Evolutionary conservation across 352 stramenopile species (phyloP).

Genomic region (Aphanomyces cochlioides): DNA sequence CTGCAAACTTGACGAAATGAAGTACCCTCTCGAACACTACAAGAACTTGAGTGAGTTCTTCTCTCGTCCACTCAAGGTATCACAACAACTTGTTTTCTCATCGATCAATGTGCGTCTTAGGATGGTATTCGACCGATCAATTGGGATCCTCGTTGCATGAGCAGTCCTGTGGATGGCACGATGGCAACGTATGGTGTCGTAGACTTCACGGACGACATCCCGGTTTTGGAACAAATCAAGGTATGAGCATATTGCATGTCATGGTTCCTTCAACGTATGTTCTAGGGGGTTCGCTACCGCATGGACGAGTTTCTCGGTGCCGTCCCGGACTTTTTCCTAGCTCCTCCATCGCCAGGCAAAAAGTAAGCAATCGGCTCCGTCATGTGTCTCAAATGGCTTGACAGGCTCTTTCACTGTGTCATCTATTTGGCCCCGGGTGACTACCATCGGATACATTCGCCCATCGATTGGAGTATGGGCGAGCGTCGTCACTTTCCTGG

Average conservation of each 20-base stretch:
- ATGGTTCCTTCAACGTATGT: background rate
- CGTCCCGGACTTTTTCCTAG: conserved; percentile 55
- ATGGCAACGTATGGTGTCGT: conserved; percentile 58
- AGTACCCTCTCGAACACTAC: conserved; percentile 69
- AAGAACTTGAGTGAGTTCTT: conserved; percentile 82
- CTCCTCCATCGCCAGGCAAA: conserved; percentile 29
- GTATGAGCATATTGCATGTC: background rate
- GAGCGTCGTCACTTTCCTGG: conserved; percentile 80
- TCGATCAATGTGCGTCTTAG: conserved; percentile 11
- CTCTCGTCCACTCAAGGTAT: conserved; percentile 64
- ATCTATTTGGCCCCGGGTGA: conserved; percentile 81
- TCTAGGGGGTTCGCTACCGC: conserved; percentile 57
- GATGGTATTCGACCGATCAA: conserved; percentile 30
- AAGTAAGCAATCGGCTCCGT: conserved; percentile 9
- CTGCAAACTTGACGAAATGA: conserved; percentile 84
- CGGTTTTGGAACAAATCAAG: conserved; percentile 77
- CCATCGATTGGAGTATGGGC: conserved; percentile 65
- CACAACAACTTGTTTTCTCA: conserved; percentile 31
- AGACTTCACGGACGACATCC: conserved; percentile 44
- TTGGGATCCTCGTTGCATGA: conserved; percentile 30
- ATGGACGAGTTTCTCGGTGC: conserved; percentile 77
- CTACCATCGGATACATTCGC: conserved; percentile 85
- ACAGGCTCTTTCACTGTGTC: conserved; percentile 72
- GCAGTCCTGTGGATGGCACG: conserved; percentile 60
- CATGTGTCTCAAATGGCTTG: no score